phyloP scores from a whole-genome alignment of 495 filamentous ascomycete genomes.

The Neurospora sublineolata region DNA sequence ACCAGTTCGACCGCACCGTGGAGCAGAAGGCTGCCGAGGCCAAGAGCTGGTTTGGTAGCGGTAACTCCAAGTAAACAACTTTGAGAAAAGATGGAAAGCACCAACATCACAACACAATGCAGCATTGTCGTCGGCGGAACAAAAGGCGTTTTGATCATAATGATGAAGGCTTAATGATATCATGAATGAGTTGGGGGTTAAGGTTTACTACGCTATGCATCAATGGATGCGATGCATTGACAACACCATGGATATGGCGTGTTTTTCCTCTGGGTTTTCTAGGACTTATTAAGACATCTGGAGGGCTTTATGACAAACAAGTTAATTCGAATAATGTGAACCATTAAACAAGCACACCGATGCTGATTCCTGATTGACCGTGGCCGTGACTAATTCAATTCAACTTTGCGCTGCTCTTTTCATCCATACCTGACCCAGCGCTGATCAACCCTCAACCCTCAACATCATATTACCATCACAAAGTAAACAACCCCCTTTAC shows the following conservation, averaged over 20 bases:
- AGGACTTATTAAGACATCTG: background rate
- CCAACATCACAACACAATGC: no score
- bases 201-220: background rate
- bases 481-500: background rate
- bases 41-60: conserved; percentile 75
- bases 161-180: background rate
- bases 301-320: background rate
- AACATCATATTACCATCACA: background rate
- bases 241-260: background rate
- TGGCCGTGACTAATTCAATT: background rate
- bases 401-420: background rate
- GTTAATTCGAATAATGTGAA: background rate
- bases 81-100: no score
- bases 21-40: conserved; percentile 66
- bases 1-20: conserved; percentile 61
- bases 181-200: background rate
- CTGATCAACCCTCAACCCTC: background rate
- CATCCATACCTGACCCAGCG: background rate
- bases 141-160: background rate
- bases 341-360: background rate
- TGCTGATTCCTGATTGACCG: background rate
- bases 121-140: no score
- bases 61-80: conserved; percentile 26
- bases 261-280: background rate
- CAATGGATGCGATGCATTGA: no score